Base-by-base conservation (phyloP, 139 green algal genomes). In the Chlorella sp. region DNA sequence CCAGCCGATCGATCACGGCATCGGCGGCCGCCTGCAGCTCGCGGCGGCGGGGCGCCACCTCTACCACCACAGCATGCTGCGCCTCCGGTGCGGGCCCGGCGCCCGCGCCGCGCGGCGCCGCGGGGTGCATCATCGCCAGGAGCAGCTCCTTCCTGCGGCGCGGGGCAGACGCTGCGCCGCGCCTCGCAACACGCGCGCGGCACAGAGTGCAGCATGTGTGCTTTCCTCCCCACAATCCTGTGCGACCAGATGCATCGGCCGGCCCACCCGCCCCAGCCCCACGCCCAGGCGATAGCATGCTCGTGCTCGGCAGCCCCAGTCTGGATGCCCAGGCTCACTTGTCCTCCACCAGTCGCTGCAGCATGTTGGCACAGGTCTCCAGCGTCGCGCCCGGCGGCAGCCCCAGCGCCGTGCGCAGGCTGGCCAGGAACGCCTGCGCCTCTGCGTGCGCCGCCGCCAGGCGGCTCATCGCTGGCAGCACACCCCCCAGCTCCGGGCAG, bases 401-500 rank as follows among this genome's bases (percentile, higher is more conserved):
- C 25, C 73, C 73, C 19, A 79, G 50, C 2, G 62, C 62, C 0
- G 36, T 40, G 8, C 63, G 48, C 50, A 79, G 50, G 14, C 29
- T 58, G 1, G 35, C 17, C 48, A 79, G 50, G 50, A 79, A 79
- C 12, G 73, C 73, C 50, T 73, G 73, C 2, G 73, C 73, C 62
- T 73, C 73, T 67, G 38, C 50, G 29, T 74, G 73, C n/a, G 51
- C 36, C n/a, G 67, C 21, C 29, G 67, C 66, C 3, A 79, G 40
- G 25, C 59, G 58, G 73, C 73, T 73, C 73, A 79, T 79, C 36
- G 46, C 48, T 0, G 73, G 73, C 63, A 79, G 73, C 38, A 73
- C 48, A 5, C 73, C 73, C 63, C 73, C 63, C 40, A 79, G 73
- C 45, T 23, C 25, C 29, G 35, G 45, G 72, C 72, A 78, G 33